These are phyloP conservation scores for Sphaerulina musiva DNA, from an alignment of 2,329 filamentous ascomycete species.

Conservation along the genomic window DNA sequence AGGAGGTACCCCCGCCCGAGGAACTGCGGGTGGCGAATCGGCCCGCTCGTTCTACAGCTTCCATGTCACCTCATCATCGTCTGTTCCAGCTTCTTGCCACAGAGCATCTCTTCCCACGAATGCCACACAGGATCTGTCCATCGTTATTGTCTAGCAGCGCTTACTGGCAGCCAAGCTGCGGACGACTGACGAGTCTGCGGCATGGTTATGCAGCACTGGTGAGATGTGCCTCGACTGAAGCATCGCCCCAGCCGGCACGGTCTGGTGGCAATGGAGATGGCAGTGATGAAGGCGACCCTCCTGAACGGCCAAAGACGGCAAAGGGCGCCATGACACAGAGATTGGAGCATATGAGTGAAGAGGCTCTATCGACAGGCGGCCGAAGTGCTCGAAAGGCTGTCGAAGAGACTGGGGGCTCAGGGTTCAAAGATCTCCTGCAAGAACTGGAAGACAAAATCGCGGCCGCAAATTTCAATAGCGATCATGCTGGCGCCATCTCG, in stretches of 20 bases:
- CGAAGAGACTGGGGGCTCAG: slow-evolving; percentile 40
- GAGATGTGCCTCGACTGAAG: slow-evolving; percentile 16
- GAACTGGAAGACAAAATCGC: slow-evolving; percentile 55
- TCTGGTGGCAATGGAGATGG: slow-evolving; percentile 13
- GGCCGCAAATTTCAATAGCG: slow-evolving; percentile 48
- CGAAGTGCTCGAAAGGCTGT: slow-evolving; percentile 51
- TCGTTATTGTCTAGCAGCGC: slow-evolving; percentile 31
- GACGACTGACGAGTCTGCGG: slow-evolving; percentile 2
- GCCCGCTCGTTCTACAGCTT: background rate
- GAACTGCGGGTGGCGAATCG: background rate
- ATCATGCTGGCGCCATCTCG: slow-evolving; percentile 38
- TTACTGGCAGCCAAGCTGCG: slow-evolving; percentile 37
- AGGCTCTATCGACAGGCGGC: slow-evolving; percentile 50
- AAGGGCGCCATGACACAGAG: slow-evolving; percentile 54
- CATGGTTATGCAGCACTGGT: slow-evolving; percentile 1
- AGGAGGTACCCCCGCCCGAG: too few species aligned
- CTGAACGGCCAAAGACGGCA: slow-evolving; percentile 26
- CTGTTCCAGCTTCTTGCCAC: background rate
- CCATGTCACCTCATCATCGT: background rate
- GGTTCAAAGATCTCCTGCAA: slow-evolving; percentile 56
- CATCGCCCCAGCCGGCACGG: slow-evolving; percentile 16
- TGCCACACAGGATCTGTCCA: slow-evolving; percentile 16
- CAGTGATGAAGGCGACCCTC: background rate
- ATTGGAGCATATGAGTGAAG: slow-evolving; percentile 55
- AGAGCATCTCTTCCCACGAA: background rate